phyloP scores from a whole-genome alignment of 228 moss, liverwort and hornwort genomes.

The Sphagnum fallax region DNA sequence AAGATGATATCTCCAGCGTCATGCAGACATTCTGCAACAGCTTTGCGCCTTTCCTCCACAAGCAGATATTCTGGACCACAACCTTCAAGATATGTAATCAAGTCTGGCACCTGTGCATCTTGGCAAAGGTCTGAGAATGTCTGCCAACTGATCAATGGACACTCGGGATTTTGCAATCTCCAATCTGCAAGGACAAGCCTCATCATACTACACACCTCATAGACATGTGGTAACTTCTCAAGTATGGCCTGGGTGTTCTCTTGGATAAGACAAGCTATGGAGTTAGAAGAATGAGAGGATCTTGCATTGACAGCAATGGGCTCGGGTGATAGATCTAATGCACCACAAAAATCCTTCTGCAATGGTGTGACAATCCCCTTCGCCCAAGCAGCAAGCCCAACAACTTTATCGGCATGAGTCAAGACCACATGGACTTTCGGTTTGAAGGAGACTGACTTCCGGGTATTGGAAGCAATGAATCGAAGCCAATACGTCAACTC shows the following conservation, averaged over 20 bases:
- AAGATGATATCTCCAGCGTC: slow-evolving; percentile 8
- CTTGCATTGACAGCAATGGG: not conserved
- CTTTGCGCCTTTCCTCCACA: not conserved
- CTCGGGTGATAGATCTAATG: not conserved
- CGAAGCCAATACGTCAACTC: slow-evolving; percentile 7
- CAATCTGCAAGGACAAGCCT: not conserved
- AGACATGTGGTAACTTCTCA: not conserved
- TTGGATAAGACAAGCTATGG: not conserved
- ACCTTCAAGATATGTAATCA: not conserved
- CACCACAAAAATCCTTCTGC: not conserved
- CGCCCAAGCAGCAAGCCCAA: not conserved
- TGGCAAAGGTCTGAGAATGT: slow-evolving; percentile 1
- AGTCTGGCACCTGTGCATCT: not conserved
- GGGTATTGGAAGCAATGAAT: slow-evolving; percentile 6
- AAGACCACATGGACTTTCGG: not conserved
- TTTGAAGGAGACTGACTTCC: not conserved
- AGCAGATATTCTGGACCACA: not conserved
- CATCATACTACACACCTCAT: not conserved
- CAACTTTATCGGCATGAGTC: not conserved
- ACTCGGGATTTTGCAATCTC: not conserved
- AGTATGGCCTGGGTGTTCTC: not conserved
- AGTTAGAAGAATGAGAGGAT: not conserved
- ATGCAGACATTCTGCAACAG: slow-evolving; percentile 1
- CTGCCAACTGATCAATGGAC: not conserved
- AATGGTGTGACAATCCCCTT: not conserved